Percentiles rank a stretch among this genome's conserved stretches.
These are phyloP conservation scores for Vaccinium darrowii DNA, from an alignment of 148 eudicot species.

Conservation along the genomic window DNA sequence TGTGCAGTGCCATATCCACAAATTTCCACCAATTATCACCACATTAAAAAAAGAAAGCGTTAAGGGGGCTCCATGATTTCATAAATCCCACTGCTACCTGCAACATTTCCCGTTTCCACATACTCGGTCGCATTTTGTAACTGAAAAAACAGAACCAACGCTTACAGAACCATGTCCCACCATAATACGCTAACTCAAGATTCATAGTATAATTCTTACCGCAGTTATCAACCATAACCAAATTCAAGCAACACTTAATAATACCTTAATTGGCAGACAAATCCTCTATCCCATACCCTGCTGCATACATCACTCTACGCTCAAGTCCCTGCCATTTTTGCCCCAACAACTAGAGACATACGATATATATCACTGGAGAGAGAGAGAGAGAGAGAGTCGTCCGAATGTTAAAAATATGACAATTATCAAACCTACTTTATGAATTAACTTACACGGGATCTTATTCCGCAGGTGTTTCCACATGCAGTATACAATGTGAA, in stretches of 20 bases:
- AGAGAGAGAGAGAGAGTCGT: not conserved
- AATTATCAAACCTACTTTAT: not conserved
- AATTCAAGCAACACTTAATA: not conserved
- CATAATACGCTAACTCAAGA: not conserved
- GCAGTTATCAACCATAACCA: not conserved
- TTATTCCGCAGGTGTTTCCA: not conserved
- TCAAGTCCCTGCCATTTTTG: not conserved
- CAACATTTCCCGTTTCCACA: not conserved
- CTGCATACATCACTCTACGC: not conserved
- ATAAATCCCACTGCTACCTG: not conserved
- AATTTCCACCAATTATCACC: not conserved
- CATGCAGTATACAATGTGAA: not conserved
- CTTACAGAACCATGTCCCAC: not conserved
- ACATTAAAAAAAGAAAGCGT: not conserved
- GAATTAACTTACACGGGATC: conserved; percentile 2
- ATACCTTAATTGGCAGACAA: not conserved
- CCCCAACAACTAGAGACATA: not conserved
- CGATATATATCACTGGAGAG: not conserved
- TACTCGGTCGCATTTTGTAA: not conserved
- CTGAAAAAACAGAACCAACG: not conserved
- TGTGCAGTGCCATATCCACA: not conserved
- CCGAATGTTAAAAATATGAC: not conserved
- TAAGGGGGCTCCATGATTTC: not conserved
- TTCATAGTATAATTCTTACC: not conserved
- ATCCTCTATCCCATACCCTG: not conserved